A percentile compares a stretch with the other conserved stretches of the same genome.
phyloP scores from a whole-genome alignment of 2,329 filamentous ascomycete species.

The Paracamarosporium sp. region DNA sequence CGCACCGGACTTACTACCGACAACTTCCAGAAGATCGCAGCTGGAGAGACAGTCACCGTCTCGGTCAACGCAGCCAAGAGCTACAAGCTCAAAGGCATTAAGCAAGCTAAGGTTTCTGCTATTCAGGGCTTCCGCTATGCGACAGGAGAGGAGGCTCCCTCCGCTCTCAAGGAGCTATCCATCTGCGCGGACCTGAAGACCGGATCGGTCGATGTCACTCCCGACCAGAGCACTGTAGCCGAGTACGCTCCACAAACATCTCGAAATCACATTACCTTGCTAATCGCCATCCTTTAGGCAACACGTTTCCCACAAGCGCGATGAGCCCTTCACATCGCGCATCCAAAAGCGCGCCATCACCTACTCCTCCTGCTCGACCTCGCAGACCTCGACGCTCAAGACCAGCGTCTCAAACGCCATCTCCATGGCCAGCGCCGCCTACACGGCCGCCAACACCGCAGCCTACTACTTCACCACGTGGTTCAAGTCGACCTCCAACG shows the following conservation, averaged over 20 bases:
- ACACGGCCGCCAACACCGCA: conserved; percentile 14
- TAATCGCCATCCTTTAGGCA: not conserved
- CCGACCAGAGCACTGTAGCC: conserved; percentile 11
- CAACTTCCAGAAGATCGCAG: conserved; percentile 18
- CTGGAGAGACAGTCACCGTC: conserved; percentile 20
- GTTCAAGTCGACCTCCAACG: conserved; percentile 20
- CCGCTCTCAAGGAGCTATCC: conserved; percentile 8
- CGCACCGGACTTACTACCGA: conserved; percentile 10
- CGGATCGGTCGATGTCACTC: conserved; percentile 10
- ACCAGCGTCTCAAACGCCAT: conserved; percentile 18
- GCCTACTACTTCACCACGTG: conserved; percentile 22
- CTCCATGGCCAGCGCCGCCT: conserved; percentile 20
- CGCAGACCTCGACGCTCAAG: conserved; percentile 16
- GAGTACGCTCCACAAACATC: not conserved
- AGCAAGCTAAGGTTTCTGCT: conserved; percentile 18
- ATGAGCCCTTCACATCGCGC: conserved; percentile 10
- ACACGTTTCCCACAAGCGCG: conserved; percentile 20
- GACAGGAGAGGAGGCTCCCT: conserved; percentile 11
- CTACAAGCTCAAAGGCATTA: conserved; percentile 19
- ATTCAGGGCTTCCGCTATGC: conserved; percentile 18
- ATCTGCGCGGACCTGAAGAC: conserved; percentile 14
- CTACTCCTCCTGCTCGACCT: conserved; percentile 21
- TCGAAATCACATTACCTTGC: not conserved
- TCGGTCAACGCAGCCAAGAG: conserved; percentile 21
- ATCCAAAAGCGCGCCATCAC: conserved; percentile 21